phyloP scores from a whole-genome alignment of 306 rosid genomes.

The Malus domestica region ASM211411v1 NC_041799.1:42086001-42086500 shows the following conservation, averaged over 20 bases:
- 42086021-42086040: conserved; percentile 80
- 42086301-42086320: no score
- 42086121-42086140: conserved; percentile 72
- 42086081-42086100: conserved; percentile 75
- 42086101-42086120: conserved; percentile 57
- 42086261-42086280: background rate
- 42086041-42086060: conserved; percentile 62
- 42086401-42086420: no score
- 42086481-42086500: no score
- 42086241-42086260: background rate
- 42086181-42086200: conserved; percentile 90
- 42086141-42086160: conserved; percentile 85
- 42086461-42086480: no score
- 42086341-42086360: no score
- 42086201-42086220: conserved; percentile 84
- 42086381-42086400: no score
- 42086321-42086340: background rate
- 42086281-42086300: background rate
- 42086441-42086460: no score
- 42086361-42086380: no score
- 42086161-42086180: conserved; percentile 78
- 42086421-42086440: no score
- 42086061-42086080: conserved; percentile 48
- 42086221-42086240: conserved; percentile 55
- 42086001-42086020: conserved; percentile 68